Conservation (phyloP, 768 basidiomycete genomes). For the Kwoniella botswanensis region DNA sequence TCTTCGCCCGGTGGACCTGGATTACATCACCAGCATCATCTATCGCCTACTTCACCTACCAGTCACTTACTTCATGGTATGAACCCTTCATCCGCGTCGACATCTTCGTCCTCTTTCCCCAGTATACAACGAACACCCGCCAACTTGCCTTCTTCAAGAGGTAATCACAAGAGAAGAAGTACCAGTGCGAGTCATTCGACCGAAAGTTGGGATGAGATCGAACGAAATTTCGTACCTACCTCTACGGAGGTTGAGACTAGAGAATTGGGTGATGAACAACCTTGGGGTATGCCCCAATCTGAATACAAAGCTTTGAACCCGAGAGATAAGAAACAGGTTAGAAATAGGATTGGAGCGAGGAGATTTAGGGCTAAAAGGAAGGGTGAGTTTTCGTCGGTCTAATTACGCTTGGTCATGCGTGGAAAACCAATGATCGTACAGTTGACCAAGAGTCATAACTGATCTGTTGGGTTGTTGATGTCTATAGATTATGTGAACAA, state of each 20-base stretch:
- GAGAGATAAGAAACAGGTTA: conserved; percentile 52
- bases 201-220: conserved; percentile 41
- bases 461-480: background rate
- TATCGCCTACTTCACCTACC: conserved; percentile 48
- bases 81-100: conserved; percentile 29
- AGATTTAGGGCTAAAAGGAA: conserved; percentile 44
- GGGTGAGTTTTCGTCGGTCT: conserved; percentile 30
- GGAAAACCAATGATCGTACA: too few relatives aligned
- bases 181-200: conserved; percentile 18
- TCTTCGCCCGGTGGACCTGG: conserved; percentile 28
- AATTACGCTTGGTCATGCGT: too few relatives aligned
- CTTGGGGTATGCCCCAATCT: conserved; percentile 54
- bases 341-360: conserved; percentile 47
- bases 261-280: conserved; percentile 30
- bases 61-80: conserved; percentile 31
- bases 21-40: conserved; percentile 20
- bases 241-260: conserved; percentile 15
- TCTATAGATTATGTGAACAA: conserved; percentile 45
- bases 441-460: too few relatives aligned
- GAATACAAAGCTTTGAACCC: conserved; percentile 49
- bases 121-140: conserved; percentile 16
- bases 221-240: conserved; percentile 2
- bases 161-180: conserved; percentile 23
- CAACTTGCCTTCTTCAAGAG: conserved; percentile 16
- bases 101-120: conserved; percentile 40